A percentile compares a stretch with the other conserved stretches of the same genome.
These are phyloP conservation scores for Salix udensis DNA, from an alignment of 345 rosid species.

Conservation along the genomic window DNA sequence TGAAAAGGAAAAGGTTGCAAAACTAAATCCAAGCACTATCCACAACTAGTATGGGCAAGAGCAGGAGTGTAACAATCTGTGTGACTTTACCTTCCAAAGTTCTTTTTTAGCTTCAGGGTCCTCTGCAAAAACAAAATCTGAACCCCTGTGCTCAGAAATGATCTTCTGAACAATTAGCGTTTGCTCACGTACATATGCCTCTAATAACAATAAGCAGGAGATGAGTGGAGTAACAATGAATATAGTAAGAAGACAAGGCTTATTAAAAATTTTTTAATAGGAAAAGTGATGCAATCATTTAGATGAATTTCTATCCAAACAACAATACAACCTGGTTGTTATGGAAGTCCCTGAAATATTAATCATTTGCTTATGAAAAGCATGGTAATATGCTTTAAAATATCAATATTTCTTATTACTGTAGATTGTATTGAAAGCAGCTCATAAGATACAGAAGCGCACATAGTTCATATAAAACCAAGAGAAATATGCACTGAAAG, in stretches of 20 bases:
- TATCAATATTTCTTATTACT: not conserved
- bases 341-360: not conserved
- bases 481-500: not conserved
- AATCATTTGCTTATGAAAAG: not conserved
- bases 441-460: not conserved
- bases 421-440: not conserved
- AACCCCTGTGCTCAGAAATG: constrained; percentile 70
- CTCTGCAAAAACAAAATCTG: constrained; percentile 83
- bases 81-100: constrained; percentile 72
- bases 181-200: constrained; percentile 83
- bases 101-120: constrained; percentile 79
- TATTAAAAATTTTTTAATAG: not conserved
- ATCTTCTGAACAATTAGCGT: constrained; percentile 78
- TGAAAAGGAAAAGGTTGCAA: not conserved
- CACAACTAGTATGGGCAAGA: not conserved
- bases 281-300: not conserved
- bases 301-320: not conserved
- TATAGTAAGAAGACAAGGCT: not conserved
- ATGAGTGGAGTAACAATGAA: not conserved
- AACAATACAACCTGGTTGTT: not conserved
- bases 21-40: not conserved
- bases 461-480: not conserved
- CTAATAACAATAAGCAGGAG: constrained; percentile 27
- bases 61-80: constrained; percentile 1
- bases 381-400: not conserved